Evolutionary conservation across 495 filamentous ascomycete genomes (phyloP).

Genomic region (Chaetomidium leptoderma): DNA sequence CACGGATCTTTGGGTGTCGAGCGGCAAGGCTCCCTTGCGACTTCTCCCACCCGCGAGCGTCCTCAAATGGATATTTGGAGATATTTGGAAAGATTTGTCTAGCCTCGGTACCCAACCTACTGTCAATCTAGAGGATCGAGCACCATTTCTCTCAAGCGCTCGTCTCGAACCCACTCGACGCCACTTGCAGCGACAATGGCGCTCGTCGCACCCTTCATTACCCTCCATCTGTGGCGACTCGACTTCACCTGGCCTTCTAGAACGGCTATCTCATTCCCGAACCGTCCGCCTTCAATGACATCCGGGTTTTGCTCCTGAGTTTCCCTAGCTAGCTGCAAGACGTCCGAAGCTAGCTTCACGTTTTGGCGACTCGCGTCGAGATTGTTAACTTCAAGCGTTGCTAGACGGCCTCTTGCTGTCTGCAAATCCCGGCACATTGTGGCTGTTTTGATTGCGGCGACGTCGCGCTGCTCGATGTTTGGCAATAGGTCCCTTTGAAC

Average conservation of each 20-base stretch:
- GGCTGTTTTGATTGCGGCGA: conserved; percentile 56
- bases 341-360: conserved; percentile 53
- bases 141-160: conserved; percentile 64
- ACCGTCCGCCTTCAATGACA: conserved; percentile 46
- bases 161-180: conserved; percentile 74
- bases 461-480: conserved; percentile 62
- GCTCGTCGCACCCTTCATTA: conserved; percentile 69
- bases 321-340: conserved; percentile 58
- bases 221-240: conserved; percentile 61
- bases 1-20: no score
- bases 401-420: conserved; percentile 45
- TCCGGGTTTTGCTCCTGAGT: conserved; percentile 49
- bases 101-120: neutral
- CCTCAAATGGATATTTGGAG: neutral
- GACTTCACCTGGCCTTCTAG: conserved; percentile 53
- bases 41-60: no score
- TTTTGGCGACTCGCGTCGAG: conserved; percentile 55
- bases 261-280: conserved; percentile 48
- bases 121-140: conserved; percentile 58
- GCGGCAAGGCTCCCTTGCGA: no score
- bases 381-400: conserved; percentile 53
- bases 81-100: neutral
- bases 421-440: conserved; percentile 51
- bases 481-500: conserved; percentile 58
- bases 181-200: conserved; percentile 78